A percentile compares a stretch with the other conserved stretches of the same genome.
Conservation (phyloP, 2,329 filamentous ascomycete species). For the Dothistroma pini region DNA sequence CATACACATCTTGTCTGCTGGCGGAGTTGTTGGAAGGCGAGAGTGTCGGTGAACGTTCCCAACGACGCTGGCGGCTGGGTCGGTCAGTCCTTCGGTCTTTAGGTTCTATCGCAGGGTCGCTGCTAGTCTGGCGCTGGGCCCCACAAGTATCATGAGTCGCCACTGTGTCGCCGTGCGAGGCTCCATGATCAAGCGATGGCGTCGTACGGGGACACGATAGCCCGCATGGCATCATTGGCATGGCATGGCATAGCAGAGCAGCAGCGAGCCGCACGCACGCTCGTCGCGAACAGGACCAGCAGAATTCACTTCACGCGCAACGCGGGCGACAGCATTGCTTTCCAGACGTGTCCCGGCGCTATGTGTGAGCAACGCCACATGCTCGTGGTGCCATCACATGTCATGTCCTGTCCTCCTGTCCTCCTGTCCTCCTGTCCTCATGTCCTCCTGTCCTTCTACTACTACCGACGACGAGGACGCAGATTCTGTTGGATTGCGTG, state of each 20-base stretch:
- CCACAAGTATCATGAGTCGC: background rate
- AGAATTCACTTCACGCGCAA: too few species aligned
- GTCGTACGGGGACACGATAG: background rate
- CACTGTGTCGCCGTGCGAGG: background rate
- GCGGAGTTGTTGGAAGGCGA: background rate
- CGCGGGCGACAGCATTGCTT: background rate
- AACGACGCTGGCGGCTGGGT: background rate
- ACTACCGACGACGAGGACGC: too few species aligned
- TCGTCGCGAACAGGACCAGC: too few species aligned
- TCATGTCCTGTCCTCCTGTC: too few species aligned
- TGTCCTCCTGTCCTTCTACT: too few species aligned
- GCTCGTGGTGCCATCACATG: background rate
- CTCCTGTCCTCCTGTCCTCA: too few species aligned
- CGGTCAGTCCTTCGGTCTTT: background rate
- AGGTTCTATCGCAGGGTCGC: too few species aligned
- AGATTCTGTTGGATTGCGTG: too few species aligned
- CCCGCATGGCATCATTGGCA: background rate
- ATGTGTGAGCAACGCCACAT: too few species aligned
- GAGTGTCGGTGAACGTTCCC: background rate
- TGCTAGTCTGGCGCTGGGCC: background rate
- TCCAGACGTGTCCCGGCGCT: background rate
- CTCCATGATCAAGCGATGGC: background rate
- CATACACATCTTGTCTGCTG: constrained; percentile 1
- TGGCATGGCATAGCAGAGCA: background rate
- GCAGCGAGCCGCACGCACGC: background rate